Evolutionary conservation across 176 grass and related monocot species (phyloP), one percentile per base, ranked within the genome.

Genomic region (Ensete ventricosum): DNA sequence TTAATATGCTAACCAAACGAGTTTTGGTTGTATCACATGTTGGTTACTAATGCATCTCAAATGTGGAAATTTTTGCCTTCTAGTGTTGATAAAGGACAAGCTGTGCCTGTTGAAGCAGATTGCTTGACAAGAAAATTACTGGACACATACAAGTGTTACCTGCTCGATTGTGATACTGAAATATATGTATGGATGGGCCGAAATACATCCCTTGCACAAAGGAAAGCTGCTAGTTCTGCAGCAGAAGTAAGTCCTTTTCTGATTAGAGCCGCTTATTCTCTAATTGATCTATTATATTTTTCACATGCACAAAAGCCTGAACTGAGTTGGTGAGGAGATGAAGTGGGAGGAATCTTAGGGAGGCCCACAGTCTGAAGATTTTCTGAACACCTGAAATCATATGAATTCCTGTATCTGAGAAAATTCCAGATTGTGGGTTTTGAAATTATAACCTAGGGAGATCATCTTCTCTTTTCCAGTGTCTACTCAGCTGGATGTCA

Each of bases 111-210:
- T 53, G 82, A 88, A 80, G 81, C 16, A 71, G 95, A 91, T 71
- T 55, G 69, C 77, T 81, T 98, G 72, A 85, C 77, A 80, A 90
- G 84, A 78, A 88, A 91, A 29, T 78, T 94, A 79, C 76, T 98
- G 83, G 95, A 87, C 79, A 87, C 95, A 73, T 80, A 83, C 79
- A 98, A 89, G 63, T 98, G 95, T 77, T 98, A 91, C 77, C 75
- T 98, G 71, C 78, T 98, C 78, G 90, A 98, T 67, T 94, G 88
- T 62, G 86, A 86, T 69, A 73, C 84, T 64, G 95, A 98, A 91
- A 83, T 94, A 82, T 98, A 81, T 87, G 86, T 87, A 67, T 98
- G 90, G 95, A 94, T 93, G 86, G 95, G 95, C 72, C 85, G 95
- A 89, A 90, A 90, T 83, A 94, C 90, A 63, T 80, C 86, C 17